phyloP scores from a whole-genome alignment of 2,329 filamentous ascomycete species.

The Pyrenophora teres region DNA sequence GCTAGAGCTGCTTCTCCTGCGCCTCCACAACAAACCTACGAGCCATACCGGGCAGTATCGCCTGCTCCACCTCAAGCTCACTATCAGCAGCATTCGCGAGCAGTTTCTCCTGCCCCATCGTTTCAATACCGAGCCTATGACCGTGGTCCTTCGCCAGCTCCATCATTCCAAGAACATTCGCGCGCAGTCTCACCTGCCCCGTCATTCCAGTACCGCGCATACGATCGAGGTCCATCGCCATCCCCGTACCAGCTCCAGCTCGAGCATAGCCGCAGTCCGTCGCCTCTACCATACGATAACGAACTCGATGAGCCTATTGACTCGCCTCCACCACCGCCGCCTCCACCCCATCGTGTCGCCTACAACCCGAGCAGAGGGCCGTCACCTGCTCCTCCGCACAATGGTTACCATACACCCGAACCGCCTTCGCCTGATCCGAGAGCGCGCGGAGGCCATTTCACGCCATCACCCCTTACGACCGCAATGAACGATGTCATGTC shows the following conservation, averaged over 20 bases:
- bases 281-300: slow-evolving; percentile 41
- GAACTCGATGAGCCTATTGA: slow-evolving; percentile 33
- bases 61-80: slow-evolving; percentile 31
- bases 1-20: slow-evolving; percentile 36
- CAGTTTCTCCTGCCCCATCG: slow-evolving; percentile 36
- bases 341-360: slow-evolving; percentile 73
- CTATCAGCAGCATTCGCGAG: slow-evolving; percentile 37
- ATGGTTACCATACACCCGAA: slow-evolving; percentile 63
- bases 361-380: slow-evolving; percentile 53
- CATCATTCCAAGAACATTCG: slow-evolving; percentile 34
- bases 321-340: slow-evolving; percentile 81
- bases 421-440: slow-evolving; percentile 66
- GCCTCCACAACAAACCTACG: slow-evolving; percentile 31
- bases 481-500: slow-evolving; percentile 99
- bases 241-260: slow-evolving; percentile 41
- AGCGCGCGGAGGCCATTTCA: slow-evolving; percentile 53
- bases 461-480: slow-evolving; percentile 87
- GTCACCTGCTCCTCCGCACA: slow-evolving; percentile 40
- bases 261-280: slow-evolving; percentile 28
- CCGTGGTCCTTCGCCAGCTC: slow-evolving; percentile 38
- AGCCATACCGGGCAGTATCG: slow-evolving; percentile 32
- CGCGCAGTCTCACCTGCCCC: slow-evolving; percentile 41
- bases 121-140: slow-evolving; percentile 29
- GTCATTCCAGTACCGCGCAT: slow-evolving; percentile 42
- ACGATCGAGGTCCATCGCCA: slow-evolving; percentile 50